Percentiles rank a stretch among this genome's conserved stretches.
Evolutionary conservation across 1,284 basidiomycete genomes (phyloP).

Genomic region (Thelephora terrestris): DNA sequence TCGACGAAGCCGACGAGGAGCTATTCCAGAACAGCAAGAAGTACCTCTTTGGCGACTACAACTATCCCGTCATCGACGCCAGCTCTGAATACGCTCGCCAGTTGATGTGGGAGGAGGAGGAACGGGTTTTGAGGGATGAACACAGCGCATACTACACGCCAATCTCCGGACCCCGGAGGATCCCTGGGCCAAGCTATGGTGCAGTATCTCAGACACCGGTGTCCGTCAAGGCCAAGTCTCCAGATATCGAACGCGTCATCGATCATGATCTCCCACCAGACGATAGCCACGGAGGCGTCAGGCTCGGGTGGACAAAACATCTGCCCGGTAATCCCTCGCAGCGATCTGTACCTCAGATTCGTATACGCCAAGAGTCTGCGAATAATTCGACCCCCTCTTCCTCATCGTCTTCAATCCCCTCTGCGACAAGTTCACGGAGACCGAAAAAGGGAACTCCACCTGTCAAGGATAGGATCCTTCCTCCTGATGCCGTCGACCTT

Average conservation of each 20-base stretch:
- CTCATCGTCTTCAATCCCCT: conserved; percentile 8
- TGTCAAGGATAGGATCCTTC: conserved; percentile 23
- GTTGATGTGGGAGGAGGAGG: conserved; percentile 64
- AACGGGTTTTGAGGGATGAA: conserved; percentile 57
- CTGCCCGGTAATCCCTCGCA: conserved; percentile 8
- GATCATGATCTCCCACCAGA: conserved; percentile 29
- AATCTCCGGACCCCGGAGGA: conserved; percentile 34
- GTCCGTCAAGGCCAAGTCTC: conserved; percentile 9
- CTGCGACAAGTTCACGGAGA: conserved; percentile 8
- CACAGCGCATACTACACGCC: conserved; percentile 61
- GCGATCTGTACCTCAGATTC: conserved; percentile 13
- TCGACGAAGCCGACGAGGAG: conserved; percentile 55
- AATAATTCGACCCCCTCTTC: conserved; percentile 9
- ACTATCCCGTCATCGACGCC: conserved; percentile 84
- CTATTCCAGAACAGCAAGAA: conserved; percentile 61
- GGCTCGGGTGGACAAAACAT: conserved; percentile 37
- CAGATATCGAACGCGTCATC: conserved; percentile 19
- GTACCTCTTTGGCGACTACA: conserved; percentile 86
- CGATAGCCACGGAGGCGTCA: conserved; percentile 26
- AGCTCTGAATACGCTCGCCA: conserved; percentile 61
- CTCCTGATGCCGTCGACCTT: conserved; percentile 71
- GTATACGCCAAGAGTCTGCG: conserved; percentile 7
- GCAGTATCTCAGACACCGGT: conserved; percentile 31
- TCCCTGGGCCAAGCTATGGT: conserved; percentile 40
- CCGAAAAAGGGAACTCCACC: conserved; percentile 15